These are phyloP conservation scores for Paramarasmius palmivorus DNA, from an alignment of 1,284 basidiomycete species.

Conservation along the genomic window DNA sequence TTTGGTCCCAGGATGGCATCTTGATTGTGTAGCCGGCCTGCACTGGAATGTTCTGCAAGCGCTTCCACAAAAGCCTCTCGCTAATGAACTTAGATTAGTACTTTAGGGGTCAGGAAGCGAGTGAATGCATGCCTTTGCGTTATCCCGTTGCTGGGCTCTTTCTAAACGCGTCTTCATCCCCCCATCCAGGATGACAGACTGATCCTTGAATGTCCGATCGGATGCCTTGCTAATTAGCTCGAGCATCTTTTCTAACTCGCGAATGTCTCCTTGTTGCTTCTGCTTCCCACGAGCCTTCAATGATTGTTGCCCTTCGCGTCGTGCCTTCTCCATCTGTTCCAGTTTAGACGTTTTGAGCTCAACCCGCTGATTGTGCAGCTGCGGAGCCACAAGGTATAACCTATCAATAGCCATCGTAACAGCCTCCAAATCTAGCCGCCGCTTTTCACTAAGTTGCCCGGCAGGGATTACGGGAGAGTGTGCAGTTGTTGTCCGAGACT, in stretches of 20 bases:
- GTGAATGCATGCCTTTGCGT: slow-evolving; percentile 46
- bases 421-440: slow-evolving; percentile 78
- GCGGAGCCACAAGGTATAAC: slow-evolving; percentile 79
- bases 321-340: slow-evolving; percentile 65
- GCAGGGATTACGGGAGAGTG: slow-evolving; percentile 9
- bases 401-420: slow-evolving; percentile 86
- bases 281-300: slow-evolving; percentile 27
- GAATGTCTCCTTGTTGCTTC: slow-evolving; percentile 51
- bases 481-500: slow-evolving; percentile 22
- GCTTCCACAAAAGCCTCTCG: slow-evolving; percentile 72
- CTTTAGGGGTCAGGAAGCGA: slow-evolving; percentile 11
- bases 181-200: slow-evolving; percentile 65
- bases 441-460: slow-evolving; percentile 56
- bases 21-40: slow-evolving; percentile 69
- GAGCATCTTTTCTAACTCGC: slow-evolving; percentile 71
- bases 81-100: slow-evolving; percentile 33
- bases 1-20: slow-evolving; percentile 56
- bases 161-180: slow-evolving; percentile 55
- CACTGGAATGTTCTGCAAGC: slow-evolving; percentile 63
- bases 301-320: slow-evolving; percentile 32
- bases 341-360: slow-evolving; percentile 73
- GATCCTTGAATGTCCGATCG: slow-evolving; percentile 62
- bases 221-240: slow-evolving; percentile 74
- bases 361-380: slow-evolving; percentile 84
- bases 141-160: slow-evolving; percentile 52